Conservation (phyloP, 306 rosid genomes). For the Cicer pinnatifidum region DNA sequence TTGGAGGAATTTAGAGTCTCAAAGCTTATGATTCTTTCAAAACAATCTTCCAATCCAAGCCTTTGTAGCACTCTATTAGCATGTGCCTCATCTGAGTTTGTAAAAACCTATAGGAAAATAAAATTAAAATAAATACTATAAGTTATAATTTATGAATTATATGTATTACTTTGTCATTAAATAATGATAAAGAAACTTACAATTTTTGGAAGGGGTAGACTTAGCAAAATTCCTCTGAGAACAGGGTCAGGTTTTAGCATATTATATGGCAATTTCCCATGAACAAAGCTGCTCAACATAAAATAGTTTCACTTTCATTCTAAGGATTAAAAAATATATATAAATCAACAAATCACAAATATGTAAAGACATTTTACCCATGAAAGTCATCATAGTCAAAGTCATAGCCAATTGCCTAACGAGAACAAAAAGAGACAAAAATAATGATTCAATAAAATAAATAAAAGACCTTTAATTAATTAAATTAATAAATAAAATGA, state of each 20-base stretch:
- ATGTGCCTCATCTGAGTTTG: slow-evolving; percentile 73
- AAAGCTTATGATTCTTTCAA: slow-evolving; percentile 74
- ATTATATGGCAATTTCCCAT: slow-evolving; percentile 84
- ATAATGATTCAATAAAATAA: not conserved
- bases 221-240: slow-evolving; percentile 68
- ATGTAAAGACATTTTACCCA: slow-evolving; percentile 51
- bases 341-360: not conserved
- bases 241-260: slow-evolving; percentile 76
- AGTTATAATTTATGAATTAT: not conserved
- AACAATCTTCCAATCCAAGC: slow-evolving; percentile 92
- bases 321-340: not conserved
- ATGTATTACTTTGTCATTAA: not conserved
- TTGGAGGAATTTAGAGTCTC: slow-evolving; percentile 71
- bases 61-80: slow-evolving; percentile 64
- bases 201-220: slow-evolving; percentile 72
- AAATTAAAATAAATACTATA: not conserved
- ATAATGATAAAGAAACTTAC: slow-evolving; percentile 52
- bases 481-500: not conserved
- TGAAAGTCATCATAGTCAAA: slow-evolving; percentile 83
- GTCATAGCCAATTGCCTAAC: slow-evolving; percentile 78
- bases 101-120: slow-evolving; percentile 56
- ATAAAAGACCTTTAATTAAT: not conserved
- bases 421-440: slow-evolving; percentile 42
- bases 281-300: slow-evolving; percentile 65
- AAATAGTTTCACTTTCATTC: slow-evolving; percentile 8